Evolutionary conservation across 208 protist genomes (phyloP).

Genomic region (Zelonia costaricensis): DNA sequence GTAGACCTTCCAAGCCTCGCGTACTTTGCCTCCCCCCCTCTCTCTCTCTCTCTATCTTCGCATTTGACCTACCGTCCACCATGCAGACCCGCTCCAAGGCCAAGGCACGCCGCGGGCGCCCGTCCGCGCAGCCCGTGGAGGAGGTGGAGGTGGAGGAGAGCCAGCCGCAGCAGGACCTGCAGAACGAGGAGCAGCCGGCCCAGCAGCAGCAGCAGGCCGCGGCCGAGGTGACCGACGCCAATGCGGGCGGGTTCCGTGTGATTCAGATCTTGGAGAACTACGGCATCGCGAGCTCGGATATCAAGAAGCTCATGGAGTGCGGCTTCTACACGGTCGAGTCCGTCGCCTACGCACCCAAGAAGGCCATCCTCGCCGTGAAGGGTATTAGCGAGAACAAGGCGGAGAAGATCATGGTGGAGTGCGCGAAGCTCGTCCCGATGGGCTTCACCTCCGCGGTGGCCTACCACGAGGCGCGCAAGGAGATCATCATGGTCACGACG

Average conservation of each 20-base stretch:
- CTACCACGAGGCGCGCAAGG: conserved; percentile 94
- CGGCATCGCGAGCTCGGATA: conserved; percentile 94
- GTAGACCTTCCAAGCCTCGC: too few relatives aligned
- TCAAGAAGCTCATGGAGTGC: conserved; percentile 97
- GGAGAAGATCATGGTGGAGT: conserved; percentile 97
- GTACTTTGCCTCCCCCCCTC: background rate
- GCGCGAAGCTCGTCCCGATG: conserved; percentile 96
- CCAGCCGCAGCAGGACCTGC: conserved; percentile 18
- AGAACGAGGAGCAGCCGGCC: conserved; percentile 19
- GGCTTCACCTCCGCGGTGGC: conserved; percentile 98
- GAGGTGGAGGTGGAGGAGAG: conserved; percentile 49
- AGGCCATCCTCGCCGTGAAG: conserved; percentile 96
- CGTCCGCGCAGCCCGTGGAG: conserved; percentile 30
- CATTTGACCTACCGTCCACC: background rate
- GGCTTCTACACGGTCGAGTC: conserved; percentile 97
- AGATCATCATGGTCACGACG: conserved; percentile 98
- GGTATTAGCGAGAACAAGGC: conserved; percentile 99
- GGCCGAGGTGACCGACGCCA: conserved; percentile 27
- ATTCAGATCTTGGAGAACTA: conserved; percentile 93
- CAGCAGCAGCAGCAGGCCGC: conserved; percentile 41
- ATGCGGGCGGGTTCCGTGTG: conserved; percentile 66
- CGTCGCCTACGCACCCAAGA: conserved; percentile 97
- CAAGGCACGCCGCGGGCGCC: conserved; percentile 43
- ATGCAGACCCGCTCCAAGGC: conserved; percentile 72
- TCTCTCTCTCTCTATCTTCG: too few relatives aligned